Evolutionary conservation across 441 rosid genomes (phyloP).

Genomic region (Raphanus hybrid): DNA sequence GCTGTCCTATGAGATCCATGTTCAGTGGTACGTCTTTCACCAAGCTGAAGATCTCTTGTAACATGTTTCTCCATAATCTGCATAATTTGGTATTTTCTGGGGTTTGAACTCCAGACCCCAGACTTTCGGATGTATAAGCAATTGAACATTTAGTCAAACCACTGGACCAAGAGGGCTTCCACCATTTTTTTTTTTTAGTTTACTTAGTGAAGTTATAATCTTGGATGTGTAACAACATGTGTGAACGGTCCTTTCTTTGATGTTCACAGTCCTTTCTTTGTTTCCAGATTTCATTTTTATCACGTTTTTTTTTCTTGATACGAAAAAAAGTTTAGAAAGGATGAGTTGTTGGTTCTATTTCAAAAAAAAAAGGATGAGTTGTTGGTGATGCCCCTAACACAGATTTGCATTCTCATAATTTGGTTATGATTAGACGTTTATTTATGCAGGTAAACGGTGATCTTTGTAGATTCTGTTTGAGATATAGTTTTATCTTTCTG

Average conservation of each 20-base stretch:
- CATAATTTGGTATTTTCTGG: too few species aligned
- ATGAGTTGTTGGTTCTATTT: too few species aligned
- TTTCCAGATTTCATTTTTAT: slow-evolving; percentile 1
- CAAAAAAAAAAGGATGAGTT: slow-evolving; percentile 83
- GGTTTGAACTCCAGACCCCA: too few species aligned
- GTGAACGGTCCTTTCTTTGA: slow-evolving; percentile 5
- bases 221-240: slow-evolving; percentile 7
- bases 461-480: slow-evolving; percentile 9
- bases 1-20: too few species aligned
- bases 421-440: slow-evolving; percentile 68
- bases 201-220: slow-evolving; percentile 15
- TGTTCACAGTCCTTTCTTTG: slow-evolving; percentile 18
- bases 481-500: slow-evolving; percentile 5
- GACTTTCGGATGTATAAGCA: too few species aligned
- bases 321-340: slow-evolving; percentile 62
- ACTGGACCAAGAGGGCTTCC: too few species aligned
- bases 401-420: slow-evolving; percentile 86
- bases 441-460: slow-evolving; percentile 66
- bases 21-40: too few species aligned
- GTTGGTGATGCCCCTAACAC: slow-evolving; percentile 77
- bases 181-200: not conserved
- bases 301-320: not conserved
- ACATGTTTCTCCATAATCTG: too few species aligned
- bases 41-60: too few species aligned
- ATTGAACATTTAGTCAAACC: too few species aligned